Percentiles rank a stretch among this genome's conserved stretches.
Conservation (phyloP, 164 flowering plant species). For the Santalum album region DNA sequence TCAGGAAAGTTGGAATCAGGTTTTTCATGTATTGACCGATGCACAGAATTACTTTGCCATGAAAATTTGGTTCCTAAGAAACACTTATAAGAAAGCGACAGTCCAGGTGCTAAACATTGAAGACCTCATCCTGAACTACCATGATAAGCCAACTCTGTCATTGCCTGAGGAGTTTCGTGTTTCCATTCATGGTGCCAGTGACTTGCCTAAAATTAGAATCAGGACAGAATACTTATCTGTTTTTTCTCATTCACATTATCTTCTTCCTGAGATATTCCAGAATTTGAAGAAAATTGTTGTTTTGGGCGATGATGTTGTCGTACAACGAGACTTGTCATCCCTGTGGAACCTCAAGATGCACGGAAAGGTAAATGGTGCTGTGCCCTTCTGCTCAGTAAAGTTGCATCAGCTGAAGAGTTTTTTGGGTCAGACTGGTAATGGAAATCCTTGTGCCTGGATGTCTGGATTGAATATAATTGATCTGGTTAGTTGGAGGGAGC, state of each 20-base stretch:
- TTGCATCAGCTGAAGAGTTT: constrained; percentile 50
- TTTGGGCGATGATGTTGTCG: constrained; percentile 84
- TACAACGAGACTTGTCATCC: constrained; percentile 69
- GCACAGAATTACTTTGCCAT: constrained; percentile 71
- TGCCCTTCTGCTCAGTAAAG: constrained; percentile 45
- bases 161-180: constrained; percentile 77
- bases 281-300: constrained; percentile 63
- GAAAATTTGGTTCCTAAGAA: constrained; percentile 67
- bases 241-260: constrained; percentile 67
- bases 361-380: constrained; percentile 81
- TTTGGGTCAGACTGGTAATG: constrained; percentile 26
- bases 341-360: constrained; percentile 76
- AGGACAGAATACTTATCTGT: constrained; percentile 61
- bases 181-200: constrained; percentile 32
- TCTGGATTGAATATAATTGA: constrained; percentile 87
- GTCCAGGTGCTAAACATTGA: constrained; percentile 74
- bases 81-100: constrained; percentile 48
- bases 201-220: constrained; percentile 11
- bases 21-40: constrained; percentile 88
- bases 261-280: constrained; percentile 64
- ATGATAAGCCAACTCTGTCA: constrained; percentile 18
- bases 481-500: constrained; percentile 73
- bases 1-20: constrained; percentile 71
- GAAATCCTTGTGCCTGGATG: constrained; percentile 78
- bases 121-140: constrained; percentile 30